Percentiles rank a stretch among this genome's conserved stretches.
Conservation (phyloP, 305 asterid genomes). For the Fraxinus greggii region DNA sequence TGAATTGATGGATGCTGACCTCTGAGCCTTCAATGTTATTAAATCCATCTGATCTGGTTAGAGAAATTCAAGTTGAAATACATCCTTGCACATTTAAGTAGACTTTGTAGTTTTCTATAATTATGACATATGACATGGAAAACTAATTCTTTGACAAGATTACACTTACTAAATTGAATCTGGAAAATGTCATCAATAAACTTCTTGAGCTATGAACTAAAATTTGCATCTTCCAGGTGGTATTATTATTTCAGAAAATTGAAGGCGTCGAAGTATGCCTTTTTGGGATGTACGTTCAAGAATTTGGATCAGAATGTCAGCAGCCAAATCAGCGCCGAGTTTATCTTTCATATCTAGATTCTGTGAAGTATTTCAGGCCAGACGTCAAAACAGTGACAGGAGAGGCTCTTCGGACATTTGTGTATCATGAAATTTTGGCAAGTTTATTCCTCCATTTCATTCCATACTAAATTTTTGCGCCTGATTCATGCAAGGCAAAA, state of each 20-base stretch:
- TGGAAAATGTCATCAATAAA: background rate
- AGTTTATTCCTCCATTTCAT: constrained; percentile 29
- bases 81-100: background rate
- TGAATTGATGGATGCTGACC: background rate
- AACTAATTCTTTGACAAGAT: constrained; percentile 12
- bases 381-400: constrained; percentile 85
- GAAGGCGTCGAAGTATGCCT: constrained; percentile 99
- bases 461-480: constrained; percentile 4
- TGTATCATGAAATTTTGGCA: constrained; percentile 97
- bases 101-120: constrained; percentile 4
- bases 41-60: background rate
- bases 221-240: constrained; percentile 57
- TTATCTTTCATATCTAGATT: constrained; percentile 94
- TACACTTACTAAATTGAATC: background rate
- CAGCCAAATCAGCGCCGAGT: constrained; percentile 98
- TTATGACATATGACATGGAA: constrained; percentile 1
- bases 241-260: constrained; percentile 85
- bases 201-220: constrained; percentile 22
- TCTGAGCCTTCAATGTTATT: background rate
- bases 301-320: constrained; percentile 95
- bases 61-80: constrained; percentile 4
- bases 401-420: constrained; percentile 98
- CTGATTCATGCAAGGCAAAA: constrained; percentile 15
- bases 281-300: constrained; percentile 99
- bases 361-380: constrained; percentile 98